Evolutionary conservation across 768 basidiomycete genomes (phyloP), one percentile per base, ranked within the genome.

Genomic region (Lentinula boryana): DNA sequence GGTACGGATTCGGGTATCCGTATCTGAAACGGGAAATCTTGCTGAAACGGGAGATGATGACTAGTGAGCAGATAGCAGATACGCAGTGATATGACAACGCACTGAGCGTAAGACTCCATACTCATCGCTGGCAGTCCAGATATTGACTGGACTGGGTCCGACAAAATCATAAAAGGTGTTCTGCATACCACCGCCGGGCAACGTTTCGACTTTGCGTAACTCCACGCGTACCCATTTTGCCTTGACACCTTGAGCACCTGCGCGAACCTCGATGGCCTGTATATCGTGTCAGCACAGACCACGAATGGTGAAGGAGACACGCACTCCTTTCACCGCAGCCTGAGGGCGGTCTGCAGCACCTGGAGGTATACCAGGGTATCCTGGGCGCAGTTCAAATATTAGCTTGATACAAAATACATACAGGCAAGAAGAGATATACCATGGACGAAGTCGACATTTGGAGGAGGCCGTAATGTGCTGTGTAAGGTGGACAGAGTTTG

Each of bases 151-250:
- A 66, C 88, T 89, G 10, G 85, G 84, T 1, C 93, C 92, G 23
- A 95, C 87, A 58, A 83, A 84, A 69, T 94, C 92, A 66, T 84
- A 85, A 75, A 87, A 93, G 12, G 85, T 84, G 72, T 87, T 89
- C 15, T 80, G 76, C 62, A 78, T 75, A 15, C 87, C 85, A 23
- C 86, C 89, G 21, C 85, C 85, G 1, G 88, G 91, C 50, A 89
- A 80, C 3, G 83, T 88, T 73, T 98, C 95, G 46, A 95, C 84
- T 77, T 95, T 95, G 65, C 92, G 85, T 70, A 97, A 80, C 74
- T 96, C 94, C 62, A 97, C 85, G 64, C 88, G 85, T 27, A 98
- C 88, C 88, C 91, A 96, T 73, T 93, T 92, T 31, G 91, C 91
- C 76, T 93, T 95, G 69, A 92, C 83, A 15, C 90, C 88, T 63